Evolutionary conservation across 1,139 yeast genomes (phyloP), one percentile per base, ranked within the genome.

Genomic region (Debaryomyces subglobosus): DNA sequence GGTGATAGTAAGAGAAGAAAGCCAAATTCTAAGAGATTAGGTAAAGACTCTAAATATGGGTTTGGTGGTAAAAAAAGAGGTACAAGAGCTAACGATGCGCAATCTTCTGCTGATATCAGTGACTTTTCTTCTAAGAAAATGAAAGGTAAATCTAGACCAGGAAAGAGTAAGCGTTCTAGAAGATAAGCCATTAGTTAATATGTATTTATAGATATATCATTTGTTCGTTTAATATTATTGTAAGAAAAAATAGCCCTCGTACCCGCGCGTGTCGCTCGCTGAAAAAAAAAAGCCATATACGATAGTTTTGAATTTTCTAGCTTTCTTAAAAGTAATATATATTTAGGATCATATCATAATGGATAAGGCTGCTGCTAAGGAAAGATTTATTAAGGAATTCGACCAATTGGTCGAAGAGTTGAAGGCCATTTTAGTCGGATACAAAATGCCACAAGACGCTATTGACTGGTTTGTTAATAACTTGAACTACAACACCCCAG

Each of bases 361-460:
- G 66, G 63, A 58, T 54, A 77, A 77, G 55, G 65, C 59, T 41
- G 67, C 64, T 13, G 67, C 77, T 46, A 87, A 79, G 69, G 74
- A 78, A 49, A 84, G 83, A 65, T 94, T 94, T 67, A 74, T 90
- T 59, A 73, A 71, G 30, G 84, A 85, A 48, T 92, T 94, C 72
- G 94, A 94, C 54, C 79, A 77, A 39, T 74, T 95, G 55, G 96
- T 90, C 35, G 79, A 77, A 23, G 99, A 94, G 65, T 77, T 94
- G 59, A 80, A 78, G 51, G 79, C 77, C 32, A 79, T 85, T 49
- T 75, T 90, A 53, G 72, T 70, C 49, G 75, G 75, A 49, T 89
- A 91, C 70, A 89, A 90, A 50, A 89, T 94, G 84, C 91, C 97
- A 16, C 71, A 78, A 52, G 95, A 89, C 55, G 98, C 97, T 45